A percentile compares a stretch with the other conserved stretches of the same genome.
phyloP scores from a whole-genome alignment of 148 eudicot species.

The Chenopodium album region DNA sequence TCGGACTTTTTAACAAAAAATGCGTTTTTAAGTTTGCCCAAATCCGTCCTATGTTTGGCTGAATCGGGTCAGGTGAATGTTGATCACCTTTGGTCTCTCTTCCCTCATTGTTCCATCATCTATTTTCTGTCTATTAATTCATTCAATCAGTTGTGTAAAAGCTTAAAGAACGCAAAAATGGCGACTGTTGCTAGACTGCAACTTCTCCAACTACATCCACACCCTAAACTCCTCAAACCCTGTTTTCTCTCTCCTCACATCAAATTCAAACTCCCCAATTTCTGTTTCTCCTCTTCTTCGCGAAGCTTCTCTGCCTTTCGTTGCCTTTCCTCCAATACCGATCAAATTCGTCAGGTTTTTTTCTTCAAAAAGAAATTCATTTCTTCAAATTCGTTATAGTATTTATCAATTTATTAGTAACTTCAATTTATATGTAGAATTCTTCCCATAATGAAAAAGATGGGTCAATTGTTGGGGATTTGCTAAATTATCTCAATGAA shows the following conservation, averaged over 20 bases:
- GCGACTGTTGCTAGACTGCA: constrained; percentile 48
- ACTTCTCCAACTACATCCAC: constrained; percentile 39
- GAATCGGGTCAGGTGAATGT: no score
- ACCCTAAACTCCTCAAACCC: constrained; percentile 20
- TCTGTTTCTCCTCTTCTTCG: constrained; percentile 10
- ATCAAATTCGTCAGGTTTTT: constrained; percentile 34
- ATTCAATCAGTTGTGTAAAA: no score
- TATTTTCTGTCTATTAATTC: no score
- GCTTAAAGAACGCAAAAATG: constrained; percentile 15
- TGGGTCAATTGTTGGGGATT: constrained; percentile 75
- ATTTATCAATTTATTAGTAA: background rate
- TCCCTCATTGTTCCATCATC: no score
- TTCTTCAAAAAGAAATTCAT: background rate
- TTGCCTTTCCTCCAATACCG: constrained; percentile 47
- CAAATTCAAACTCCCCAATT: constrained; percentile 16
- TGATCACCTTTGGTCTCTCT: no score
- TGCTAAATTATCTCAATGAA: constrained; percentile 88
- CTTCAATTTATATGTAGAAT: constrained; percentile 26
- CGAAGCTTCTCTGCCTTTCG: constrained; percentile 35
- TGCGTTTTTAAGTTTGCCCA: no score
- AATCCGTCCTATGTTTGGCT: no score
- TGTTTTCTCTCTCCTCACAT: constrained; percentile 22
- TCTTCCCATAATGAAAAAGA: constrained; percentile 36
- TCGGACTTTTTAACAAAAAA: no score
- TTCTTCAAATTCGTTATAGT: background rate